Conservation (phyloP, 305 asterid species). For the Plantago lanceolata region DNA sequence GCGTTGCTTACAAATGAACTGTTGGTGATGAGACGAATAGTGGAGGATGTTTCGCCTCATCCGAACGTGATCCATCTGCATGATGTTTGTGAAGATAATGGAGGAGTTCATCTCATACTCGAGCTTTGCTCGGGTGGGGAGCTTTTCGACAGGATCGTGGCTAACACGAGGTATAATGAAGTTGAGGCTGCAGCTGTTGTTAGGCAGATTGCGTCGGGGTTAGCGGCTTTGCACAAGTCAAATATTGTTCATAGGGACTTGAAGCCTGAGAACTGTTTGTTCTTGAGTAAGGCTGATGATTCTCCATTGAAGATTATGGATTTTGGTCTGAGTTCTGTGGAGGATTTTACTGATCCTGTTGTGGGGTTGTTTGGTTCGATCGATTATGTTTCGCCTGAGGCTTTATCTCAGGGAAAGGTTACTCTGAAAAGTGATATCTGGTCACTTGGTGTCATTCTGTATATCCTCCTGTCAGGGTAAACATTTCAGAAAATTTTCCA, state of each 20-base stretch:
- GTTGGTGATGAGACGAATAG: conserved; percentile 72
- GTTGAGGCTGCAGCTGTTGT: conserved; percentile 65
- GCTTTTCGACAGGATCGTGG: conserved; percentile 70
- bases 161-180: conserved; percentile 59
- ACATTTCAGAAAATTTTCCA: background rate
- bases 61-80: conserved; percentile 71
- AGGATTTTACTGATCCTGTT: conserved; percentile 70
- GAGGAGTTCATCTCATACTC: conserved; percentile 60
- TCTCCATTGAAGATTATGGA: conserved; percentile 83
- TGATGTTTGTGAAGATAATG: conserved; percentile 58
- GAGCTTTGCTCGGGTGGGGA: conserved; percentile 82
- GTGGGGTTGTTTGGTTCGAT: conserved; percentile 80
- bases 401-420: conserved; percentile 43
- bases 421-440: conserved; percentile 66
- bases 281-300: conserved; percentile 50
- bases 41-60: conserved; percentile 79
- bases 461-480: conserved; percentile 85
- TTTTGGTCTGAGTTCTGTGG: conserved; percentile 73
- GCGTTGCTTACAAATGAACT: conserved; percentile 66
- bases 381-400: conserved; percentile 83
- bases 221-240: conserved; percentile 56
- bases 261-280: conserved; percentile 81
- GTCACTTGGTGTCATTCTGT: conserved; percentile 78
- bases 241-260: conserved; percentile 67
- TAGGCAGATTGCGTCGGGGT: conserved; percentile 59